phyloP scores from a whole-genome alignment of 2,329 filamentous ascomycete species.

The Rhynchosporium graminicola region DNA sequence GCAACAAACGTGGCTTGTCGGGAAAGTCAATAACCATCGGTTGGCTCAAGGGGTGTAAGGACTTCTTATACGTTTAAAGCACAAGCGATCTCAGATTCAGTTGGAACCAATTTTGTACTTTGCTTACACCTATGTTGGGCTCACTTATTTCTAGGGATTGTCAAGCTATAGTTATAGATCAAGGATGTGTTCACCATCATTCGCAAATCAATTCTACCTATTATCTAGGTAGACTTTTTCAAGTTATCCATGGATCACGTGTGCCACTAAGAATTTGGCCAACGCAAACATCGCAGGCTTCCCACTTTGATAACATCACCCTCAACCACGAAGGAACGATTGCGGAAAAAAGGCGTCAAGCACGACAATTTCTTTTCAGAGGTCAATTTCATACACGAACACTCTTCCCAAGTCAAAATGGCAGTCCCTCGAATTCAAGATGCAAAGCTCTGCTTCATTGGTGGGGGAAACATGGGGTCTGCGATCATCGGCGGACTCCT shows the following conservation, averaged over 20 bases:
- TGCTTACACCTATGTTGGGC: no score
- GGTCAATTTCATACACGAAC: neutral
- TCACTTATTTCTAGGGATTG: no score
- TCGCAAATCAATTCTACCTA: no score
- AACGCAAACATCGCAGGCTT: neutral
- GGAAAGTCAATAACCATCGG: no score
- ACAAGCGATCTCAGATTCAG: no score
- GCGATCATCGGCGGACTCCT: slow-evolving; percentile 19
- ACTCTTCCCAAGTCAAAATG: neutral
- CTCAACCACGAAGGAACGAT: neutral
- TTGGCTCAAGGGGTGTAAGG: no score
- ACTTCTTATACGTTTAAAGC: no score
- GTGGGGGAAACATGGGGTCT: slow-evolving; percentile 18
- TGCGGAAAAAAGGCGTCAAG: neutral
- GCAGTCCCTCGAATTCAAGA: slow-evolving; percentile 15
- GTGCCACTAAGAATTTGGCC: neutral
- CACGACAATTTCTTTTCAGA: neutral
- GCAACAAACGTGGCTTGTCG: no score
- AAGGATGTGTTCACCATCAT: no score
- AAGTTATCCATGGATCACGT: neutral
- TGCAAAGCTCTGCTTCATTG: slow-evolving; percentile 19
- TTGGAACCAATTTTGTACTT: no score
- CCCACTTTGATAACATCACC: neutral
- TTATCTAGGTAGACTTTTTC: neutral
- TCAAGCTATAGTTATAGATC: no score